phyloP scores from a whole-genome alignment of 2,329 filamentous ascomycete genomes.

The Triangularia verruculosa region DNA sequence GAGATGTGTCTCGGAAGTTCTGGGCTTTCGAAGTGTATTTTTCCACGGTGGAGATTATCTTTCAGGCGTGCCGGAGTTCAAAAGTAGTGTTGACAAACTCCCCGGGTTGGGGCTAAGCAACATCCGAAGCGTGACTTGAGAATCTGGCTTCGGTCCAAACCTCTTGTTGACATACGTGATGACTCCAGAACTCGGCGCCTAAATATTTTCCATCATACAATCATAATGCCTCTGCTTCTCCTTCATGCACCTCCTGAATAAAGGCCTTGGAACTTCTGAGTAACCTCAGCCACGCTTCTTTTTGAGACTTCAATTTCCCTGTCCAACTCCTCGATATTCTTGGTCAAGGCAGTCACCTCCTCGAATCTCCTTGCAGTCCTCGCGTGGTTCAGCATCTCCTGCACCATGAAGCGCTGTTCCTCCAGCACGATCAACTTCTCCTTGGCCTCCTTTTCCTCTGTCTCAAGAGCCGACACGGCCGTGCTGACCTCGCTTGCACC shows the following conservation, averaged over 20 bases:
- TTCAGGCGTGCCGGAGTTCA: background rate
- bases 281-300: constrained; percentile 63
- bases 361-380: constrained; percentile 77
- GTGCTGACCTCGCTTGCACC: constrained; percentile 50
- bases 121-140: background rate
- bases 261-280: constrained; percentile 55
- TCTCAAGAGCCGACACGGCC: constrained; percentile 61
- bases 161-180: background rate
- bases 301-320: constrained; percentile 69
- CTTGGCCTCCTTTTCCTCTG: constrained; percentile 77
- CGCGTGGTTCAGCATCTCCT: constrained; percentile 77
- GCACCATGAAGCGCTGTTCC: constrained; percentile 87
- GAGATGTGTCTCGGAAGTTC: background rate
- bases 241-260: constrained; percentile 37
- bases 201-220: background rate
- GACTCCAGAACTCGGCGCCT: background rate
- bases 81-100: background rate
- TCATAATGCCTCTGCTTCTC: background rate
- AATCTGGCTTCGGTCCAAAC: background rate
- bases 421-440: constrained; percentile 81
- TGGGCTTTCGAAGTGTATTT: background rate
- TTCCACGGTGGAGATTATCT: background rate
- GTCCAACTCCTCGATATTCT: constrained; percentile 79
- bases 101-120: background rate
- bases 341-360: constrained; percentile 74